Conservation (phyloP, 345 rosid species). For the Viola odorata region DNA sequence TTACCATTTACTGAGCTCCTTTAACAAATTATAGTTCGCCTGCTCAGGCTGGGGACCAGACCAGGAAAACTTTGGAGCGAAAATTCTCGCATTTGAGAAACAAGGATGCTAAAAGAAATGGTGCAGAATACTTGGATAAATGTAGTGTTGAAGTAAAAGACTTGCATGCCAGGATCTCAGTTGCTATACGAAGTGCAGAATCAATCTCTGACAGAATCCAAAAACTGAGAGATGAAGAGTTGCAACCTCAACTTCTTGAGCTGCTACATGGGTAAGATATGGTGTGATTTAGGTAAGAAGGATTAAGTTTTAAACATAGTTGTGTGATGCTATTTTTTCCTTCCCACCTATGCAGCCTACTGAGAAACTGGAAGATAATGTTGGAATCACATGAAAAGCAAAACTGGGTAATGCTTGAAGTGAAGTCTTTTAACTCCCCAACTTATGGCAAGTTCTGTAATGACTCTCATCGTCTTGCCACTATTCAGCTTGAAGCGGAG, state of each 20-base stretch:
- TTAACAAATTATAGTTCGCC: not conserved
- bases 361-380: conserved; percentile 37
- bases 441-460: conserved; percentile 20
- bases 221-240: conserved; percentile 41
- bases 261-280: conserved; percentile 34
- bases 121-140: conserved; percentile 17
- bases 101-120: conserved; percentile 6
- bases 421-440: conserved; percentile 23
- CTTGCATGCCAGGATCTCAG: conserved; percentile 27
- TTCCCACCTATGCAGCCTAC: conserved; percentile 25
- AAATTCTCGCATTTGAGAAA: conserved; percentile 22
- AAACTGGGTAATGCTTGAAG: conserved; percentile 31
- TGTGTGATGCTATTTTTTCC: conserved; percentile 1
- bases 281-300: not conserved
- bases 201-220: conserved; percentile 37
- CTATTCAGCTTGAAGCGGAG: conserved; percentile 36
- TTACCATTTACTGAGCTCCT: conserved; percentile 5
- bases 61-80: conserved; percentile 27
- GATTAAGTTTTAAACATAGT: not conserved
- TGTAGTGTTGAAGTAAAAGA: conserved; percentile 22
- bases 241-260: conserved; percentile 40
- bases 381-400: conserved; percentile 37
- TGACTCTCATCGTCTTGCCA: conserved; percentile 37
- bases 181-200: conserved; percentile 33
- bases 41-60: conserved; percentile 33